These are phyloP conservation scores for Fusarium austroafricanum DNA, from an alignment of 2,329 filamentous ascomycete species.

Conservation along the genomic window DNA sequence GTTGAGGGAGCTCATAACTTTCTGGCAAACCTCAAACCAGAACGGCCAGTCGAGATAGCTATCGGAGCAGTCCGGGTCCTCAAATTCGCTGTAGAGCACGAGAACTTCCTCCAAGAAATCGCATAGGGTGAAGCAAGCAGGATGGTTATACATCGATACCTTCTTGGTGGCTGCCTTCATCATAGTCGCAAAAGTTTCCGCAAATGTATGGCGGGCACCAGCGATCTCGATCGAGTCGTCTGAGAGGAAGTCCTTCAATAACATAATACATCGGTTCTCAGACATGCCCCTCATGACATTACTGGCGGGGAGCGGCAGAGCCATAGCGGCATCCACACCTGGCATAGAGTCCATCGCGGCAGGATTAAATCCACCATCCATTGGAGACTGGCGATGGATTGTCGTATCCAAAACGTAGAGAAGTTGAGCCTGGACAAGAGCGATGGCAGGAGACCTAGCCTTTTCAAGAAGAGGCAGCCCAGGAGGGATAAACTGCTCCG, in stretches of 20 bases:
- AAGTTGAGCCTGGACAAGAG: conserved; percentile 85
- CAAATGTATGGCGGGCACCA: conserved; percentile 74
- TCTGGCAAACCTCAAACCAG: conserved; percentile 83
- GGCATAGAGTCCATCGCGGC: conserved; percentile 59
- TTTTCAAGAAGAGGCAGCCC: conserved; percentile 65
- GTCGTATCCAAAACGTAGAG: conserved; percentile 84
- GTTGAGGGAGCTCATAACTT: conserved; percentile 85
- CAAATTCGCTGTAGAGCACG: conserved; percentile 66
- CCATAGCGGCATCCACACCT: conserved; percentile 73
- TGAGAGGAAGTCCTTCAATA: conserved; percentile 82
- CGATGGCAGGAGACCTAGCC: conserved; percentile 78
- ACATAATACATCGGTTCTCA: conserved; percentile 86
- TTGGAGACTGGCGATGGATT: conserved; percentile 77
- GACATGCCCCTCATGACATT: conserved; percentile 84
- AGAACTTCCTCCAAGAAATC: conserved; percentile 89
- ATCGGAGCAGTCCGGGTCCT: conserved; percentile 54
- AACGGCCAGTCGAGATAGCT: conserved; percentile 80
- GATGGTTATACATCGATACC: conserved; percentile 84
- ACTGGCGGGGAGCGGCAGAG: conserved; percentile 70
- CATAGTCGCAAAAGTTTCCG: conserved; percentile 77
- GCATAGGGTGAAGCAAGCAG: conserved; percentile 88
- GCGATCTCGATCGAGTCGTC: conserved; percentile 54
- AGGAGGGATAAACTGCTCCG: conserved; percentile 76
- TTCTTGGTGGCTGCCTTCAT: conserved; percentile 79
- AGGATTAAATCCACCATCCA: conserved; percentile 58